Base-by-base conservation (phyloP, 352 stramenopile species). In the Globisporangium cederbergense region DNA sequence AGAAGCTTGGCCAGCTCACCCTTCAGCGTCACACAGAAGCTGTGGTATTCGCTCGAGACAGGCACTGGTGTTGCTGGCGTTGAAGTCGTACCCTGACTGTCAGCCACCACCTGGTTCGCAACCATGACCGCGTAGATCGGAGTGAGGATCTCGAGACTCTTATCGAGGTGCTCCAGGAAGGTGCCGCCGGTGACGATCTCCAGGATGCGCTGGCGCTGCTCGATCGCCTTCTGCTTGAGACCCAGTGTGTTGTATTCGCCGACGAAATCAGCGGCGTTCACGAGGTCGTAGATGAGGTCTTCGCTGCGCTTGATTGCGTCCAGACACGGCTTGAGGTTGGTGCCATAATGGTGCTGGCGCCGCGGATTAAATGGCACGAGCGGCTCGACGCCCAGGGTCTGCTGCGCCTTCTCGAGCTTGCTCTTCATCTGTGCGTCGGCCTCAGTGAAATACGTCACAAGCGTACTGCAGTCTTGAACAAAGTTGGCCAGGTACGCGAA, bases 371-470 rank as follows among this genome's bases (percentile, higher is more conserved):
- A 58, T 3, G 9, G 38, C 11, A 46, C 25, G 38, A 59, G 60
- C n/a, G 50, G 18, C 16, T 57, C 25, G 9, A 58, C 10, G 1
- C n/a, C n/a, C 34, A 46, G 25, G 11, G 28, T 6, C 6, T 22
- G 60, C 40, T 65, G 60, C 50, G 58, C 38, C 2, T 2, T 18
- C 50, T 58, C 60, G 4, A 65, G 38, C 40, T 34, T 50, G 42
- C 13, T 32, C 20, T 46, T 53, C 25, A 60, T 46, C 25, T 50
- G 18, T 28, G 50, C 16, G 20, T 65, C 65, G 14, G 36, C 30
- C 40, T 46, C 32, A 10, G 52, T 49, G 14, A 79, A 70, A 9
- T 60, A 62, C 34, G 18, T 38, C 13, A 75, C 57, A 14, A 79
- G n/a, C 3, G 51, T 25, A 6, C 53, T 54, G 32, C 72, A 79